Base-by-base conservation (phyloP, 2,329 filamentous ascomycete genomes). In the Graphiopsis chlorocephala region DNA sequence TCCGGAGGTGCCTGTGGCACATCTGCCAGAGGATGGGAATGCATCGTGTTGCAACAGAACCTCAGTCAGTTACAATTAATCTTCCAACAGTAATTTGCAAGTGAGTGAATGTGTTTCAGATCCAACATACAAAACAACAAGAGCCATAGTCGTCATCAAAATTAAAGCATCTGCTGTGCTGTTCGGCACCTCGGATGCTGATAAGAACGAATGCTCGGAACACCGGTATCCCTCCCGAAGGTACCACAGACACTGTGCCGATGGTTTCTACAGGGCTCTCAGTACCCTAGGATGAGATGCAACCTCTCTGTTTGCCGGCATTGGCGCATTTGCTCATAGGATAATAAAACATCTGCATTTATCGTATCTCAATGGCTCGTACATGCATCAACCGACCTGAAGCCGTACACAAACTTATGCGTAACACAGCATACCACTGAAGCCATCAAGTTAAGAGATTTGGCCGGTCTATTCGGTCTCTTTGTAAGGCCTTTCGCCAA, bases 1-100 rank as follows among this genome's bases (percentile, higher is more conserved):
- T 97, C 93, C 78, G 96, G 92, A 56, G 93, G 92, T 66, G 93
- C 93, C 80, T 93, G 90, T 72, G 93, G 91, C 14, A 62, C 59
- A n/a, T 7, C 6, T 2, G 17, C 33, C 25, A 59, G 25, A 26
- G 56, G 35, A 17, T 64, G 15, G 58, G 52, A 29, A 17, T 28
- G 14, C 38, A 45, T 45, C 10, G 10, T 10, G n/a, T 20, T 20
- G 8, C 12, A n/a, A 15, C 10, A 7, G 1, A 10, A 45, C 23
- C 8, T 1, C 8, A 3, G 3, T 45, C 7, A 20, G 3, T 20
- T 20, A 20, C 38, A n/a, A n/a, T n/a, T 10, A 20, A 45, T 11
- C 3, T 20, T 7, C 12, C 10, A 2, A 45, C n/a, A 17, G 23
- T 4, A 7, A 20, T 10, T 10, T n/a, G 20, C 38, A n/a, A 20